Evolutionary conservation across 2,329 filamentous ascomycete genomes (phyloP), one percentile per base, ranked within the genome.

Genomic region (Colletotrichum salicis): DNA sequence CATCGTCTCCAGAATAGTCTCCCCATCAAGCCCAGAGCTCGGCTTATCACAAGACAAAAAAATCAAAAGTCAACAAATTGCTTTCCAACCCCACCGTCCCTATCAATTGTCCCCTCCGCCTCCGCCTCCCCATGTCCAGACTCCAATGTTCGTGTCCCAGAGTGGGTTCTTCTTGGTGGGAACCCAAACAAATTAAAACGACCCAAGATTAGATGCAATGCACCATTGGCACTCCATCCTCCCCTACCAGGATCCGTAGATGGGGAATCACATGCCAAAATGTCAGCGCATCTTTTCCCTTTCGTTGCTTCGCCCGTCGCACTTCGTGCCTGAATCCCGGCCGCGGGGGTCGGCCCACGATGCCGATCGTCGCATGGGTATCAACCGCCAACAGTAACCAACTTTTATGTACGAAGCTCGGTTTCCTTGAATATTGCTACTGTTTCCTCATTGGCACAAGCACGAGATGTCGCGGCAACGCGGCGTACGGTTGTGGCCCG

Each of bases 231-330:
- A 58, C 51, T 57, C 64, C 51, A 51, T 51, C 27, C 27, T 29
- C 64, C 64, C 65, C 54, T 68, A 65, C 13, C 45, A 8, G 41
- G 41, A 48, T 48, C 41, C 8, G 11, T 29, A 19, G 52, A 68
- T 60, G 58, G 65, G 33, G 59, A 69, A 64, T 71, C 69, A 71
- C 69, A 71, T 71, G 69, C 54, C 33, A 71, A 45, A 68, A 8
- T 19, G 31, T 10, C 54, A n/a, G 41, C 15, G n/a, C 41, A 19
- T 11, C 8, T 22, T 48, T 11, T 59, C 63, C 64, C 54, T 59
- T 69, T 22, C 19, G 64, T 48, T 71, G 64, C 67, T 45, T 41
- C 51, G 19, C 24, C 29, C 15, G 24, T 48, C 59, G 27, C 27
- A 41, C 37, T 15, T 41, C 37, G 37, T 12, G 24, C 57, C 58